Base-by-base conservation (phyloP, 805 yeast genomes). In the Metschnikowia lachancei region DNA sequence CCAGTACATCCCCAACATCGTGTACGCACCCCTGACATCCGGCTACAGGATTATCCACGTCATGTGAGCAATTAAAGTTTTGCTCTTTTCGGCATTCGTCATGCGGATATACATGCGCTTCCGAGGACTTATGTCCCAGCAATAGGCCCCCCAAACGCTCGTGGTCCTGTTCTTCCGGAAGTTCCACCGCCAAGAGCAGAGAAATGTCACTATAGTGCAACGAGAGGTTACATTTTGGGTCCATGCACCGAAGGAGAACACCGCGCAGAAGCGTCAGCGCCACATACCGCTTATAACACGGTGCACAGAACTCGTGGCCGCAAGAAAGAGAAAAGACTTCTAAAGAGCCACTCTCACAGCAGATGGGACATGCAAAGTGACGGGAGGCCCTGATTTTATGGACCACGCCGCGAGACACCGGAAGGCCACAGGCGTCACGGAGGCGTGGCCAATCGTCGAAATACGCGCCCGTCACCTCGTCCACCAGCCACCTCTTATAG, bases 211-310 rank as follows among this genome's bases (percentile, higher is more conserved):
- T 53, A 36, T 72, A 69, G 19, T 74, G 73, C 10, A 84, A 60
- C 2, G 67, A 58, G 17, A 72, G 55, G 9, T 48, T 39, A 61
- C 94, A 80, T 6, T 70, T 65, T 29, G 83, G 76, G 20, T 78
- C 81, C 47, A 87, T 87, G 59, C 98, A 92, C 20, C 73, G 68
- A 2, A 88, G 78, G 8, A 81, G 58, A 3, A 64, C 66, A 0
- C 81, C 81, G 18, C 62, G 63, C 43, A 58, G 39, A 46, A 70
- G 52, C 46, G 74, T 72, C 40, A 74, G 78, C 6, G 66, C 57
- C 16, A 85, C 66, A 60, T 88, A 91, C 29, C 72, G 72, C 13
- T 67, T 59, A 61, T 85, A 91, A 63, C 99, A 92, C 11, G 66
- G 68, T 1, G 70, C 55, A 61, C 99, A 94, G 55, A 72, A 85